These are phyloP conservation scores for Rubia tinctorum DNA, from an alignment of 305 asterid species.

Conservation along the genomic window DNA sequence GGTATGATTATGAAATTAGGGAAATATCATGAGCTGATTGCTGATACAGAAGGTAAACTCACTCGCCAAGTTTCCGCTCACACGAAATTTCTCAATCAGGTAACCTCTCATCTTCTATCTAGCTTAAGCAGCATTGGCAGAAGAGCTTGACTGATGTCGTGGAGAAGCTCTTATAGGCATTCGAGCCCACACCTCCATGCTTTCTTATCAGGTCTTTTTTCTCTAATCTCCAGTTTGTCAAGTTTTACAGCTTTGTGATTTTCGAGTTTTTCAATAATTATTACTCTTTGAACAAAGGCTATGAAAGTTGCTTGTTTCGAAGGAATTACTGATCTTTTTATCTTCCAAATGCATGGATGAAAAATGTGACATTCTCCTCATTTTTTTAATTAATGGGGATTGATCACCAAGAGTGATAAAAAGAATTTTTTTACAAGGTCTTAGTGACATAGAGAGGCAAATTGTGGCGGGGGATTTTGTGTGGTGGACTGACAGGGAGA, in stretches of 20 bases:
- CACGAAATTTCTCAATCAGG: no score
- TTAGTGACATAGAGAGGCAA: constrained; percentile 62
- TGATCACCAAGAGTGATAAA: constrained; percentile 69
- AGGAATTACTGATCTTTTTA: neutral
- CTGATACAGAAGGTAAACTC: no score
- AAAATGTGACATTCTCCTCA: neutral
- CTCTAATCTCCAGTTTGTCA: no score
- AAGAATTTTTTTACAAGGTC: constrained; percentile 65
- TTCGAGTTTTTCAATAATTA: neutral
- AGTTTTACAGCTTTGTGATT: neutral
- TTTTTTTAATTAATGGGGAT: constrained; percentile 42
- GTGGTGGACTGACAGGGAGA: constrained; percentile 97
- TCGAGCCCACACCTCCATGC: constrained; percentile 95
- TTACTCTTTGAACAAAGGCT: no score
- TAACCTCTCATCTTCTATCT: no score
- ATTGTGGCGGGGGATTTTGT: constrained; percentile 70
- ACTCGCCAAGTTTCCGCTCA: no score
- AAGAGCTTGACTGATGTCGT: constrained; percentile 84
- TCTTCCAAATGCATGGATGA: neutral
- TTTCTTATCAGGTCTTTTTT: constrained; percentile 71
- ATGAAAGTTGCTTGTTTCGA: neutral
- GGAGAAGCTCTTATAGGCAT: constrained; percentile 91
- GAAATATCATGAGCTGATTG: no score
- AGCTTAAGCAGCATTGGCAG: no score
- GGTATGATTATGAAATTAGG: no score